These are phyloP conservation scores for Wallacemonas sp. DNA, from an alignment of 208 protist species.

Conservation along the genomic window DNA sequence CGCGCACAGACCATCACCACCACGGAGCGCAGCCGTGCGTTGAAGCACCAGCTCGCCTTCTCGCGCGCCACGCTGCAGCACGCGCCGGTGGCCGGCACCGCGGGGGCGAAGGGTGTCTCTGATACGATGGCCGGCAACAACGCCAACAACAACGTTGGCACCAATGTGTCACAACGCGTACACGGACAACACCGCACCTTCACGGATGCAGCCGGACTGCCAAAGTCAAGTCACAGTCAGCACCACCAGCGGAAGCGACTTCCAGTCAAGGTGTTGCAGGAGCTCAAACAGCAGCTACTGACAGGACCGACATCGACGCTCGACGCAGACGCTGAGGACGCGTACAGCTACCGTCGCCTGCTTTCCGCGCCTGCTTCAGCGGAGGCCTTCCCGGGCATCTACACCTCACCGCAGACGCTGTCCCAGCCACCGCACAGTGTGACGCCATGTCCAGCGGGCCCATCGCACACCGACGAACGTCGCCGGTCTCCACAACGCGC, in stretches of 20 bases:
- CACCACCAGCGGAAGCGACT: background rate
- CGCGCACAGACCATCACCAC: constrained; percentile 17
- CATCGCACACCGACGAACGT: too few species aligned
- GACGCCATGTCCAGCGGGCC: background rate
- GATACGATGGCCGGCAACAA: too few species aligned
- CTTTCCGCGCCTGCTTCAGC: too few species aligned
- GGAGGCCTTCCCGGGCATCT: background rate
- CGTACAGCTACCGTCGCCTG: background rate
- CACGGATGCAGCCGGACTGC: too few species aligned
- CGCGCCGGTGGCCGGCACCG: background rate
- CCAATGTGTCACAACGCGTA: too few species aligned
- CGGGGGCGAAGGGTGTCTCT: background rate
- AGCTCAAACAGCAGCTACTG: constrained; percentile 28
- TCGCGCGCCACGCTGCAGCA: background rate
- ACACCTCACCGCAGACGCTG: background rate
- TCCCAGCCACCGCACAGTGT: too few species aligned
- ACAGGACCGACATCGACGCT: background rate
- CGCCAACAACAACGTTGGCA: too few species aligned
- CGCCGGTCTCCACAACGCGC: background rate
- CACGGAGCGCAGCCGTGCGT: constrained; percentile 3
- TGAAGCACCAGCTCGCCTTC: constrained; percentile 20
- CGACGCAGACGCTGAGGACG: background rate
- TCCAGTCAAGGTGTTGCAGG: constrained; percentile 26
- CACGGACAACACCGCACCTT: too few species aligned
- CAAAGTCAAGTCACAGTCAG: too few species aligned